Conservation (phyloP, 73 alveolate species). For the Symbiodinium natans region DNA sequence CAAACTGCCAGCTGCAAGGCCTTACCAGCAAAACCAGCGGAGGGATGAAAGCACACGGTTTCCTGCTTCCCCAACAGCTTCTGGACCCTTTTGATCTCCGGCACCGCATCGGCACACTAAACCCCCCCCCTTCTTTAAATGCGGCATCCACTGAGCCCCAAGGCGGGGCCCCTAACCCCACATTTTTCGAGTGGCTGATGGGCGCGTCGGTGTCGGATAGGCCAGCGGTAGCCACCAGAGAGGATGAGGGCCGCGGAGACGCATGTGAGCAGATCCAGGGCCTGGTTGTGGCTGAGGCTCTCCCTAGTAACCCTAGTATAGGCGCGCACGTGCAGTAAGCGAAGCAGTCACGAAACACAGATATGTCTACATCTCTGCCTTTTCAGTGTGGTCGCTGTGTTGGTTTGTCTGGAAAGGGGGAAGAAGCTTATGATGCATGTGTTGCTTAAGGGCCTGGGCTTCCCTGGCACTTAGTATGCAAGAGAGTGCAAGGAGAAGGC, state of each 20-base stretch:
- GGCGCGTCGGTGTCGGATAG: conserved; percentile 19
- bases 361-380: too few relatives aligned
- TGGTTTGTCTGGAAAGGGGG: too few relatives aligned
- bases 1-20: conserved; percentile 89
- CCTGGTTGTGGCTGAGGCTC: background rate
- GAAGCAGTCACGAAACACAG: too few relatives aligned
- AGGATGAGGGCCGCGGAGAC: conserved; percentile 67
- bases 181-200: background rate
- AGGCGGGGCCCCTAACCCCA: background rate
- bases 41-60: background rate
- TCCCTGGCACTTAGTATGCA: too few relatives aligned
- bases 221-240: conserved; percentile 64
- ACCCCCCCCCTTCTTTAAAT: background rate
- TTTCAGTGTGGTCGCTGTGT: too few relatives aligned
- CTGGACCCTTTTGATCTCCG: background rate
- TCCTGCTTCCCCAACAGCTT: background rate
- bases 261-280: conserved; percentile 42
- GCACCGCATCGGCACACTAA: background rate
- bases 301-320: too few relatives aligned
- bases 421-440: too few relatives aligned
- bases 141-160: too few relatives aligned
- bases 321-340: too few relatives aligned
- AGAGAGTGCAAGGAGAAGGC: too few relatives aligned
- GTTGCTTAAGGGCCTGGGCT: too few relatives aligned
- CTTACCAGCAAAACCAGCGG: background rate